Evolutionary conservation across 2,329 filamentous ascomycete genomes (phyloP).

Genomic region (Pseudogymnoascus sp.): DNA sequence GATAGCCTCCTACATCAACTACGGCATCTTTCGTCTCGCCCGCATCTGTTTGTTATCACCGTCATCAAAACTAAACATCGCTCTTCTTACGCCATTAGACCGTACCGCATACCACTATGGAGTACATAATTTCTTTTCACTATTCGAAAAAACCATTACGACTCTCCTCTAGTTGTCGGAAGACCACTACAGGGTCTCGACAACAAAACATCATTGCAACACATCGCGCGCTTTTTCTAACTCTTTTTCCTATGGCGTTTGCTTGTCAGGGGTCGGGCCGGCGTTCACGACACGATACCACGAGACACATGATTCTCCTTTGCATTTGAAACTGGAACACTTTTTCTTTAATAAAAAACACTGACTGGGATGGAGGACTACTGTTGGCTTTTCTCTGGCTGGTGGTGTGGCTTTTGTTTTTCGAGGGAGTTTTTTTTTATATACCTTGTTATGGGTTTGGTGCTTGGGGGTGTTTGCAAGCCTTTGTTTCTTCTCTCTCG

Average conservation of each 20-base stretch:
- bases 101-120: neutral
- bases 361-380: neutral
- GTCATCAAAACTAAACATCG: conserved; percentile 1
- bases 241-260: neutral
- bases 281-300: conserved; percentile 3
- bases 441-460: neutral
- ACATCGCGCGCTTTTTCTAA: neutral
- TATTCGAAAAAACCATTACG: neutral
- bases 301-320: conserved; percentile 1
- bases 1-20: neutral
- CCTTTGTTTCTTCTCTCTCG: too few relatives aligned
- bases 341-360: neutral
- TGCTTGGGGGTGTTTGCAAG: neutral
- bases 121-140: neutral
- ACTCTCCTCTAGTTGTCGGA: neutral
- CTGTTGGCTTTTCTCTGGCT: conserved; percentile 1
- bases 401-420: neutral
- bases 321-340: neutral
- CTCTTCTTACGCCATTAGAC: neutral
- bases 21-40: neutral
- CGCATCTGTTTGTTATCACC: neutral
- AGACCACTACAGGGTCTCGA: neutral
- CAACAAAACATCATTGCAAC: neutral
- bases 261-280: neutral
- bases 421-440: neutral